phyloP scores from a whole-genome alignment of 257 asterid genomes.

The Rauvolfia tetraphylla region DNA sequence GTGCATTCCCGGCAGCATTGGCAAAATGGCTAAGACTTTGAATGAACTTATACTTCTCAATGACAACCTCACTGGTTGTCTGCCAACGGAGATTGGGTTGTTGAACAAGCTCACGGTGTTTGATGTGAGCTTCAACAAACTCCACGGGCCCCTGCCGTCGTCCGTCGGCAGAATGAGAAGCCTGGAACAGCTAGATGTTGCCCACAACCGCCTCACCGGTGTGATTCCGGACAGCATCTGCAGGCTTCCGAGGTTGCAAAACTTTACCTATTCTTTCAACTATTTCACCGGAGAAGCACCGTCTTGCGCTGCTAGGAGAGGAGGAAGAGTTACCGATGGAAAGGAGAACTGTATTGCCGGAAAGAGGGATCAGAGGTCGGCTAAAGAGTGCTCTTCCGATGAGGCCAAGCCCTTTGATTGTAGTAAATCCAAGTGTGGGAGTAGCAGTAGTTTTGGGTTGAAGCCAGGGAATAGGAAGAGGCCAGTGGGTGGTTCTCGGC shows the following conservation, averaged over 20 bases:
- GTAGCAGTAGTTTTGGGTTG: conserved; percentile 4
- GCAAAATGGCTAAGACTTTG: conserved; percentile 51
- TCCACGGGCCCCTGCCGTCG: conserved; percentile 54
- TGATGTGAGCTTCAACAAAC: conserved; percentile 57
- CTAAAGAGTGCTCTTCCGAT: conserved; percentile 59
- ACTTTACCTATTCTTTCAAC: conserved; percentile 57
- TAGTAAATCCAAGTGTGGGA: conserved; percentile 50
- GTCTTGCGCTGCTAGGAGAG: conserved; percentile 30
- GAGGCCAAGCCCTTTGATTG: conserved; percentile 75
- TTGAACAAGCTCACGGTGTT: conserved; percentile 51
- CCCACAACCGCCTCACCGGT: conserved; percentile 57
- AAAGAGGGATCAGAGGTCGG: conserved; percentile 62
- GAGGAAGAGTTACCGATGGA: conserved; percentile 41
- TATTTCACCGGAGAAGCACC: conserved; percentile 57
- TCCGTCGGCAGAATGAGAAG: conserved; percentile 44
- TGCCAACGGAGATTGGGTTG: conserved; percentile 58
- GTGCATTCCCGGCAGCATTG: conserved; percentile 62
- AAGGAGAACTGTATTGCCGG: conserved; percentile 61
- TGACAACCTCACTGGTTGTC: conserved; percentile 66
- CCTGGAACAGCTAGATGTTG: conserved; percentile 57
- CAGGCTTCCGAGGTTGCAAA: conserved; percentile 50
- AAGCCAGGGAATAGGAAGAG: conserved; percentile 9
- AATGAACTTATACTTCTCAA: conserved; percentile 55
- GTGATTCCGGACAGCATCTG: conserved; percentile 52
- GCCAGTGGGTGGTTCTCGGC: conserved; percentile 1